These are phyloP conservation scores for Ephemerocybe angulata DNA, from an alignment of 768 basidiomycete genomes.

Conservation along the genomic window DNA sequence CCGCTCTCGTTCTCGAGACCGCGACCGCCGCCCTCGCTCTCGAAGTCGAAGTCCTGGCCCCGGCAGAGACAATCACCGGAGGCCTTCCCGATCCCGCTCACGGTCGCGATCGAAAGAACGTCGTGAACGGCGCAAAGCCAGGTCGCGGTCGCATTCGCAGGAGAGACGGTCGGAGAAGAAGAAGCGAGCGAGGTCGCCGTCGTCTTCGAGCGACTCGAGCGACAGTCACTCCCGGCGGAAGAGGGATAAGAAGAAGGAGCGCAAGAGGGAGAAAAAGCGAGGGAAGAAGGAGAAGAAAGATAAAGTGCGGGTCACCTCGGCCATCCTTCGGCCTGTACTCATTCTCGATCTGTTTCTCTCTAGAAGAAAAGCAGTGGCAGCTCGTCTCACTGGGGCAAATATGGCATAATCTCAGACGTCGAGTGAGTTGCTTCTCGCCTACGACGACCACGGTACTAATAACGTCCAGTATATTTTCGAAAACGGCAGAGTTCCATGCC, in stretches of 20 bases:
- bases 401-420: slow-evolving; percentile 78
- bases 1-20: background rate
- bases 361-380: slow-evolving; percentile 54
- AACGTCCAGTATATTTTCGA: slow-evolving; percentile 66
- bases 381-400: slow-evolving; percentile 83
- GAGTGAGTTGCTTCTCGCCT: slow-evolving; percentile 54
- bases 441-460: background rate
- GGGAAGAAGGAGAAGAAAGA: slow-evolving; percentile 54
- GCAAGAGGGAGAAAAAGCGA: slow-evolving; percentile 38
- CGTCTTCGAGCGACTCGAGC: slow-evolving; percentile 38
- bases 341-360: background rate
- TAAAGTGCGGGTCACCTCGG: slow-evolving; percentile 49
- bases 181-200: slow-evolving; percentile 31
- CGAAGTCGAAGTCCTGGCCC: slow-evolving; percentile 11
- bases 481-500: slow-evolving; percentile 81
- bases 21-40: slow-evolving; percentile 13
- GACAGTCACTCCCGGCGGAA: slow-evolving; percentile 42
- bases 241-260: slow-evolving; percentile 47
- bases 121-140: slow-evolving; percentile 22
- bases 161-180: slow-evolving; percentile 14
- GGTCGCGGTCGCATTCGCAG: slow-evolving; percentile 23
- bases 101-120: slow-evolving; percentile 21
- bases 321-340: background rate
- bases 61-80: slow-evolving; percentile 4
- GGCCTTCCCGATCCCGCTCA: slow-evolving; percentile 20